Evolutionary conservation across 2,329 filamentous ascomycete species (phyloP), one percentile per base, ranked within the genome.

Genomic region (Lasiodiplodia hormozganensis): DNA sequence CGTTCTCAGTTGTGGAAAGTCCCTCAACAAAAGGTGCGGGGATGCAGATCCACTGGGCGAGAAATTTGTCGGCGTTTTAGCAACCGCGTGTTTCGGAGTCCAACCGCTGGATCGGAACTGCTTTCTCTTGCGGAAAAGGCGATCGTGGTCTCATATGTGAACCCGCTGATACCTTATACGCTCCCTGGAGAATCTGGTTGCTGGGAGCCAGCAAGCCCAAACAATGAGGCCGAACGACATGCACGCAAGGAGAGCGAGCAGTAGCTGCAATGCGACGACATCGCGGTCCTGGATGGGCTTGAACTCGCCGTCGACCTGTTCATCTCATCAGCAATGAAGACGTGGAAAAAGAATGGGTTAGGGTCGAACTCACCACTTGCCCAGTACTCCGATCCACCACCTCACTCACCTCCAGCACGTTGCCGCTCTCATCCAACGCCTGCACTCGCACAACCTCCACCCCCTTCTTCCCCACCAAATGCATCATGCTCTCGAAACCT

Each of bases 401-500:
- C 53, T 25, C 11, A 10, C 57, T 64, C 3, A 23, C 14, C 16
- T 51, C 67, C 51, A 68, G 11, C 28, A 51, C 67, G 10, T 14
- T 23, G 3, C 67, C 67, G 11, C 12, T 18, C n/a, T 3, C n/a
- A 43, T 65, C 67, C 51, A 64, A n/a, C 38, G 67, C 67, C 49
- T 36, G 49, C 28, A 56, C 67, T 2, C 52, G 8, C 34, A 68
- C 57, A 14, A 25, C 56, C 1, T 58, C 25, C 4, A 21, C 53
- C 16, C 16, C 34, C 23, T 16, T 34, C 14, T 18, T 28, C 43
- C 10, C 58, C 60, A 10, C 31, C n/a, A 62, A 23, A 21, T 49
- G 28, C 34, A 68, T 47, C 21, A n/a, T 25, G 38, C 28, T 43
- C 40, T 68, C 67, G 51, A 68, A 68, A 10, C 67, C 52, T 14